These are phyloP conservation scores for Teunomyces stri DNA, from an alignment of 805 yeast genomes.

Conservation along the genomic window DNA sequence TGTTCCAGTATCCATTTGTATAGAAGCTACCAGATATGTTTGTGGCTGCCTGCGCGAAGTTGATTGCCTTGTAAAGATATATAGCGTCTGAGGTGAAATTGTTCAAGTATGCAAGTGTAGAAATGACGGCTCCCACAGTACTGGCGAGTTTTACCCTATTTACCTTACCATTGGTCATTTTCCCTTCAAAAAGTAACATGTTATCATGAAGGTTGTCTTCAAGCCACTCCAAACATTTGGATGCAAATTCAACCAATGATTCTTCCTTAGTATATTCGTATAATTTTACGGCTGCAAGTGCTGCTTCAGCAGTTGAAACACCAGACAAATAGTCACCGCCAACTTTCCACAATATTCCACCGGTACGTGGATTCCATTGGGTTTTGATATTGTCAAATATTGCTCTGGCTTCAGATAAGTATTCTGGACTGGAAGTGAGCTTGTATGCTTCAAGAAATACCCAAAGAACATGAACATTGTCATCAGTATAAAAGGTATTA, in stretches of 20 bases:
- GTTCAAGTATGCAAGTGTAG: slow-evolving; percentile 11
- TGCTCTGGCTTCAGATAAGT: slow-evolving; percentile 7
- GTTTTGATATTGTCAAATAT: slow-evolving; percentile 7
- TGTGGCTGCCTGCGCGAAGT: slow-evolving; percentile 10
- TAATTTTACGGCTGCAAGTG: slow-evolving; percentile 12
- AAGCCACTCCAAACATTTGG: slow-evolving; percentile 10
- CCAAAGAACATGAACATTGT: slow-evolving; percentile 15
- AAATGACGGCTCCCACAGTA: slow-evolving; percentile 13
- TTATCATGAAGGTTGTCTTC: slow-evolving; percentile 13
- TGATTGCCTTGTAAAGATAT: slow-evolving; percentile 8
- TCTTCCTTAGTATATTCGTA: slow-evolving; percentile 8
- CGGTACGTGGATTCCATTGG: slow-evolving; percentile 9
- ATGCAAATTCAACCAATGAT: slow-evolving; percentile 8
- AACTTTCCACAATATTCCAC: slow-evolving; percentile 12
- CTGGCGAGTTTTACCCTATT: slow-evolving; percentile 13
- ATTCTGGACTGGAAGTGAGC: slow-evolving; percentile 4
- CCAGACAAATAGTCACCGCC: slow-evolving; percentile 12
- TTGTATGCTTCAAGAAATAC: slow-evolving; percentile 11
- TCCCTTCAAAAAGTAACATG: slow-evolving; percentile 12
- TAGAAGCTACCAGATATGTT: slow-evolving; percentile 11
- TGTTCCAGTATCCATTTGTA: slow-evolving; percentile 16
- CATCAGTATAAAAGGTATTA: slow-evolving; percentile 13
- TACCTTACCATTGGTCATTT: slow-evolving; percentile 4
- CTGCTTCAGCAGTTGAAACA: slow-evolving; percentile 15
- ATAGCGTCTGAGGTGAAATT: slow-evolving; percentile 6